Evolutionary conservation across 129 eudicot species (phyloP).

Genomic region (Helianthus annuus): HanXRQr2.0-SUNRISE NC_035441.2:179393099-179393598

Average conservation of each 20-base stretch:
- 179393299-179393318: constrained; percentile 91
- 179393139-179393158: constrained; percentile 61
- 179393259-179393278: constrained; percentile 53
- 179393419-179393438: constrained; percentile 80
- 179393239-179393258: constrained; percentile 86
- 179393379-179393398: constrained; percentile 58
- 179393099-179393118: constrained; percentile 80
- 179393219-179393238: constrained; percentile 75
- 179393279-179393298: constrained; percentile 72
- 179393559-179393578: constrained; percentile 83
- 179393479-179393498: constrained; percentile 68
- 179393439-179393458: constrained; percentile 99
- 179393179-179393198: constrained; percentile 87
- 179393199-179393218: constrained; percentile 76
- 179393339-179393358: constrained; percentile 79
- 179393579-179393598: constrained; percentile 48
- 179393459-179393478: constrained; percentile 85
- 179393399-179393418: constrained; percentile 58
- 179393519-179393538: constrained; percentile 70
- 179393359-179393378: constrained; percentile 86
- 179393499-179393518: constrained; percentile 55
- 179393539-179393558: constrained; percentile 90
- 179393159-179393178: constrained; percentile 84
- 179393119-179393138: constrained; percentile 66
- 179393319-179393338: constrained; percentile 96